A percentile compares a stretch with the other conserved stretches of the same genome.
phyloP scores from a whole-genome alignment of 2,329 filamentous ascomycete genomes.

The Arthrobotrys conoides region DNA sequence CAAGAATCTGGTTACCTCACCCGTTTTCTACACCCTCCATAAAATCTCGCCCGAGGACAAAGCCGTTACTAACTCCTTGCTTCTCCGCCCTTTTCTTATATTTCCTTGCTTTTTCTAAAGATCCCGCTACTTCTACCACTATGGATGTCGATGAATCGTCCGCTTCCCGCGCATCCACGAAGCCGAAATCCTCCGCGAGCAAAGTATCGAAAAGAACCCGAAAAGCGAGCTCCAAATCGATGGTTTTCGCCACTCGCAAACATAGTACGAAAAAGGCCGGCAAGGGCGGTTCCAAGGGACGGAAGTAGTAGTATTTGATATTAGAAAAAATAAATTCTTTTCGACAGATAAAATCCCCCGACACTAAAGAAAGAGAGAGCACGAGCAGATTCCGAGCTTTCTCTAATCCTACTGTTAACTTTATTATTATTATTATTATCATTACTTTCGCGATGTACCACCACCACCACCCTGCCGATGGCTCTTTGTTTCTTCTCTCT shows the following conservation, averaged over 20 bases:
- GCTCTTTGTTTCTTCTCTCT: background rate
- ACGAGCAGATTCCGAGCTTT: background rate
- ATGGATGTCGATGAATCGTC: conserved; percentile 60
- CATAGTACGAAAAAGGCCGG: conserved; percentile 28
- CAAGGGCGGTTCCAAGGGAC: conserved; percentile 42
- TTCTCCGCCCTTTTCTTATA: conserved; percentile 58
- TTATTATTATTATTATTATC: background rate
- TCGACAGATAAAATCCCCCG: conserved; percentile 2
- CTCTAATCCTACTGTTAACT: background rate
- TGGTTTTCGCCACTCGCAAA: conserved; percentile 57
- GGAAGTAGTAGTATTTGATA: conserved; percentile 40
- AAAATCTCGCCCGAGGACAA: conserved; percentile 45
- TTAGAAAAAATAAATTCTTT: background rate
- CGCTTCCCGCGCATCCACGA: conserved; percentile 35
- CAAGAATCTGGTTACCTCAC: conserved; percentile 45
- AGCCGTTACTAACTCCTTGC: conserved; percentile 59
- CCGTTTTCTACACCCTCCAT: conserved; percentile 55
- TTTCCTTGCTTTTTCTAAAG: conserved; percentile 60
- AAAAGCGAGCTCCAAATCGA: conserved; percentile 54
- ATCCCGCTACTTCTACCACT: conserved; percentile 53
- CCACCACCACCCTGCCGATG: background rate
- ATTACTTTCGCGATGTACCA: conserved; percentile 28
- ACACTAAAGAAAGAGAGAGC: background rate
- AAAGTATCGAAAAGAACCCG: conserved; percentile 51
- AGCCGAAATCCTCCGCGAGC: conserved; percentile 35